Conservation (phyloP, 257 asterid genomes). For the Thymus quinquecostatus region DNA sequence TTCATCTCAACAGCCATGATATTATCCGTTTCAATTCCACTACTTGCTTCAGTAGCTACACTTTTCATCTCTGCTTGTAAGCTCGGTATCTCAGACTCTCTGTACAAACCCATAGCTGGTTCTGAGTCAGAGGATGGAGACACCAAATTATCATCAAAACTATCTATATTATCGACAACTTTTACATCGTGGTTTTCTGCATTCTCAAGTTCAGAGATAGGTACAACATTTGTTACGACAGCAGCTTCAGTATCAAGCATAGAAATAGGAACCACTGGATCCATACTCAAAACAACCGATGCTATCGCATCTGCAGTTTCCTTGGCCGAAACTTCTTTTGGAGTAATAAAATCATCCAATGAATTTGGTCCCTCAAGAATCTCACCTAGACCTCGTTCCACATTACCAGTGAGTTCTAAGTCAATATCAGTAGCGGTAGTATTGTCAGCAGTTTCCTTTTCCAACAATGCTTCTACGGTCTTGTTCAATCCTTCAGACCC, state of each 20-base stretch:
- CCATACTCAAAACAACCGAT: constrained; percentile 23
- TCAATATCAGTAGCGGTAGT: not conserved
- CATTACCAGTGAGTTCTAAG: not conserved
- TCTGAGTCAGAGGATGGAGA: constrained; percentile 34
- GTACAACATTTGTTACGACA: constrained; percentile 25
- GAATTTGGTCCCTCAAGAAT: constrained; percentile 21
- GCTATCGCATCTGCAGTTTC: constrained; percentile 23
- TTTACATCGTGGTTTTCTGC: constrained; percentile 28
- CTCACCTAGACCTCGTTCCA: constrained; percentile 3
- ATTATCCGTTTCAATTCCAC: constrained; percentile 18
- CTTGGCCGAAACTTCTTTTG: constrained; percentile 25
- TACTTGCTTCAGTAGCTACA: constrained; percentile 17
- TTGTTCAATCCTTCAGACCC: no score
- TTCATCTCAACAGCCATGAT: constrained; percentile 16
- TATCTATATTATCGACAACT: constrained; percentile 32
- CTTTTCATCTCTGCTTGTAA: constrained; percentile 21
- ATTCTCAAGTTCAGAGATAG: constrained; percentile 32
- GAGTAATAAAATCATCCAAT: constrained; percentile 8
- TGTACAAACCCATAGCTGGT: constrained; percentile 25
- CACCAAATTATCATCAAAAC: constrained; percentile 21
- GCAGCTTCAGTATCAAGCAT: constrained; percentile 3
- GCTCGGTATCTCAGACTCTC: constrained; percentile 30
- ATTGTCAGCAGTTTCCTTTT: constrained; percentile 20
- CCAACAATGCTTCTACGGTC: constrained; percentile 15
- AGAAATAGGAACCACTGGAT: constrained; percentile 3